Evolutionary conservation across 495 filamentous ascomycete genomes (phyloP).

Genomic region (Astrothelium macrocarpum): DNA sequence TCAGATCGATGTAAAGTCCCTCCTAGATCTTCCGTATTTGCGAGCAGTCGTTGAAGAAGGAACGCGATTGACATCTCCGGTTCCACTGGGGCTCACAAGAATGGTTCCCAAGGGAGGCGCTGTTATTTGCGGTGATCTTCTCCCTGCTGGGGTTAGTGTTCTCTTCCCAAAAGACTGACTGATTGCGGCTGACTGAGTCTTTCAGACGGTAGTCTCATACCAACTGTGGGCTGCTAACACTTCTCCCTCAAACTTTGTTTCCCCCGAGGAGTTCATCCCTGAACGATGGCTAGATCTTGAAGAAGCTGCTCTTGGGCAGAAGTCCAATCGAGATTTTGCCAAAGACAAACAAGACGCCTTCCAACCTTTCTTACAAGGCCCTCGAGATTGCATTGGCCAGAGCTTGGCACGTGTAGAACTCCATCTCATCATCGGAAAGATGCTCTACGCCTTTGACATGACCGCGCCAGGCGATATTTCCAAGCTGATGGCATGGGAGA

Average conservation of each 20-base stretch:
- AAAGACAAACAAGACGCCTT: conserved; percentile 36
- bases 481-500: background rate
- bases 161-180: background rate
- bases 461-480: background rate
- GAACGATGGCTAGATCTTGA: conserved; percentile 46
- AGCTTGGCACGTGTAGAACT: background rate
- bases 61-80: conserved; percentile 3
- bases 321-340: conserved; percentile 25
- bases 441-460: background rate
- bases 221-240: conserved; percentile 14
- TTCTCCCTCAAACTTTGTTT: conserved; percentile 11
- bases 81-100: background rate
- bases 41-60: conserved; percentile 12
- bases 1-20: conserved; percentile 35
- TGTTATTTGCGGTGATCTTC: conserved; percentile 1
- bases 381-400: conserved; percentile 48
- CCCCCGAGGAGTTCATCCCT: conserved; percentile 38
- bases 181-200: background rate
- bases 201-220: conserved; percentile 12
- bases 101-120: conserved; percentile 6
- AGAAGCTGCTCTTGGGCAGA: conserved; percentile 11
- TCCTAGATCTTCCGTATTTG: conserved; percentile 4
- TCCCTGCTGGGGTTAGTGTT: background rate
- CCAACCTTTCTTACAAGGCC: conserved; percentile 49
- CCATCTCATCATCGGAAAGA: background rate